Evolutionary conservation across 768 basidiomycete genomes (phyloP).

Genomic region (Mycena sanguinolenta): DNA sequence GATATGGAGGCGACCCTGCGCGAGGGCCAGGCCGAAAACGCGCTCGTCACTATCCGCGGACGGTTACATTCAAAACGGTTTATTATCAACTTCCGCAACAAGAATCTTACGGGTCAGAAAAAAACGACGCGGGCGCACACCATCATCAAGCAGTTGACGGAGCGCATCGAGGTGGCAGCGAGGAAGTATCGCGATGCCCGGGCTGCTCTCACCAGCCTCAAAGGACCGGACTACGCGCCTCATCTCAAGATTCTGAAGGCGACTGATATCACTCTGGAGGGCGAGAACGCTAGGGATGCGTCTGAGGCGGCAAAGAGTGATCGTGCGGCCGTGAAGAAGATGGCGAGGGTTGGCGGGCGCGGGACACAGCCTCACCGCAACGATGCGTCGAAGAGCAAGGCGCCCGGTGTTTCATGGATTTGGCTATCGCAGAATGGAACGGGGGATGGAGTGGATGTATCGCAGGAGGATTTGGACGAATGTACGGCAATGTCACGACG

Average conservation of each 20-base stretch:
- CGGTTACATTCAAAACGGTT: neutral
- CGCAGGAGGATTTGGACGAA: neutral
- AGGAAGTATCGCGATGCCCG: neutral
- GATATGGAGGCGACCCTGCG: neutral
- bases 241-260: neutral
- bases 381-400: neutral
- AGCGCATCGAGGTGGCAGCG: neutral
- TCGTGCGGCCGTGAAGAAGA: neutral
- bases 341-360: neutral
- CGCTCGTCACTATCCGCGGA: neutral
- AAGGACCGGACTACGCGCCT: neutral
- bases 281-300: neutral
- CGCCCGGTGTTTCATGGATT: neutral
- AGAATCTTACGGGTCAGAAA: neutral
- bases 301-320: constrained; percentile 3
- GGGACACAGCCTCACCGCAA: neutral
- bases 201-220: neutral
- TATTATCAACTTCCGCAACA: constrained; percentile 3
- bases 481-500: no score
- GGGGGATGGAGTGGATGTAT: neutral
- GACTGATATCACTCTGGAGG: neutral
- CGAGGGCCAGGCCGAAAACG: constrained; percentile 8
- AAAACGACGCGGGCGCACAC: neutral
- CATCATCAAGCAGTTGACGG: neutral
- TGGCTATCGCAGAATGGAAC: neutral